Evolutionary conservation across 495 filamentous ascomycete species (phyloP), one percentile per base, ranked within the genome.

Genomic region (Aspergillus avenaceus): DNA sequence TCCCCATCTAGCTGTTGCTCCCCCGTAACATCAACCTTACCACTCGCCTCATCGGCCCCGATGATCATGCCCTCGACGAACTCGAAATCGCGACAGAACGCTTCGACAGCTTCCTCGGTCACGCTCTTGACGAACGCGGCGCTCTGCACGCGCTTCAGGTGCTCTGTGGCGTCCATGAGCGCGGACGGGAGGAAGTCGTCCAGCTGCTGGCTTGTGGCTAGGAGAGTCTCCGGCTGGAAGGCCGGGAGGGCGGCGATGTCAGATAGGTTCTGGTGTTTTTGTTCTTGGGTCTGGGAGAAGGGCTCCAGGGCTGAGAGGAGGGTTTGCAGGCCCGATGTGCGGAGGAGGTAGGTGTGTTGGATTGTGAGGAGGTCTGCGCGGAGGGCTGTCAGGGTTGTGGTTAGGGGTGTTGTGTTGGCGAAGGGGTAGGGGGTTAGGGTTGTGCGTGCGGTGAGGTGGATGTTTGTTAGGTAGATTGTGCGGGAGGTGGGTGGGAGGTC

Each of bases 131-230:
- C 83, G 36, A 95, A 71, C 6, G 85, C 74, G 5, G 66, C 61
- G 48, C 85, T 88, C 51, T 83, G 81, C 11, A 97, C 67, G 11
- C 77, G 72, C 54, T 85, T 85, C 37, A 98, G 65, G 47, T 90
- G 86, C 51, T 93, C 84, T 49, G 84, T 78, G 3, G 91, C 90
- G 63, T 98, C 93, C 80, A 96, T 93, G 14, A 96, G 69, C 8
- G 92, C 93, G 8, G 88, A 92, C 0, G 91, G 91, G 18, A 98
- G 76, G 68, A 96, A 97, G 54, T 88, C 84, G 64, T 98, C 95
- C 4, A 98, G 80, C 22, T 80, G 78, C 58, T 95, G 88, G 59
- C 85, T 86, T 6, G 84, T 83, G 28, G 71, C 63, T 11, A 77
- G 69, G 19, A 97, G 76, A 3, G 79, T 66, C 11, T 79, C 72